phyloP scores from a whole-genome alignment of 148 eudicot species.

The Linanthus parryae region DNA sequence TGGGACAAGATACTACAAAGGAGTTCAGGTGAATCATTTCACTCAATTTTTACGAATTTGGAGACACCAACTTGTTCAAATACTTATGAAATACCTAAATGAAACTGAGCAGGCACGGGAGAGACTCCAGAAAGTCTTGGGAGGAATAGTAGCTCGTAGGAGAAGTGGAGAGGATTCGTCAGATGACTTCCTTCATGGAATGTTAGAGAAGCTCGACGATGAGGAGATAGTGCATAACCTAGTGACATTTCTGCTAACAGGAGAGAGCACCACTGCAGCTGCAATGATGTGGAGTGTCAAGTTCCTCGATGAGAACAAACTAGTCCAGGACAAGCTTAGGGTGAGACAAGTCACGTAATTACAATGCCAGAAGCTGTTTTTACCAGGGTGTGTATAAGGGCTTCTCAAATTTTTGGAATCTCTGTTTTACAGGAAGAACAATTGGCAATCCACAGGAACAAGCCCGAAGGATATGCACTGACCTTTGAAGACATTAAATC shows the following conservation, averaged over 20 bases:
- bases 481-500: conserved; percentile 21
- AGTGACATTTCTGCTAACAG: conserved; percentile 23
- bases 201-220: conserved; percentile 27
- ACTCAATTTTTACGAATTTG: too few species aligned
- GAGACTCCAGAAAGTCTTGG: conserved; percentile 17
- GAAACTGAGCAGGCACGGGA: conserved; percentile 17
- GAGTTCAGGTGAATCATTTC: too few species aligned
- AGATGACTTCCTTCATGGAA: conserved; percentile 26
- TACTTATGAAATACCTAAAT: background rate
- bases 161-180: conserved; percentile 13
- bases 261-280: conserved; percentile 31
- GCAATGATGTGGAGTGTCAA: conserved; percentile 38
- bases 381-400: background rate
- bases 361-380: background rate
- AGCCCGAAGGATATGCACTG: conserved; percentile 18
- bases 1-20: too few species aligned
- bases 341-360: conserved; percentile 2
- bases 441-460: conserved; percentile 16
- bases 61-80: too few species aligned
- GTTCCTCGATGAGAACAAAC: conserved; percentile 25
- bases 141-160: conserved; percentile 15
- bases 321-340: conserved; percentile 24
- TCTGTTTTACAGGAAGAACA: conserved; percentile 25
- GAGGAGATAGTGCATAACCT: conserved; percentile 29
- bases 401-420: background rate